Evolutionary conservation across 768 basidiomycete genomes (phyloP).

Genomic region (Daedaleopsis sinensis): DNA sequence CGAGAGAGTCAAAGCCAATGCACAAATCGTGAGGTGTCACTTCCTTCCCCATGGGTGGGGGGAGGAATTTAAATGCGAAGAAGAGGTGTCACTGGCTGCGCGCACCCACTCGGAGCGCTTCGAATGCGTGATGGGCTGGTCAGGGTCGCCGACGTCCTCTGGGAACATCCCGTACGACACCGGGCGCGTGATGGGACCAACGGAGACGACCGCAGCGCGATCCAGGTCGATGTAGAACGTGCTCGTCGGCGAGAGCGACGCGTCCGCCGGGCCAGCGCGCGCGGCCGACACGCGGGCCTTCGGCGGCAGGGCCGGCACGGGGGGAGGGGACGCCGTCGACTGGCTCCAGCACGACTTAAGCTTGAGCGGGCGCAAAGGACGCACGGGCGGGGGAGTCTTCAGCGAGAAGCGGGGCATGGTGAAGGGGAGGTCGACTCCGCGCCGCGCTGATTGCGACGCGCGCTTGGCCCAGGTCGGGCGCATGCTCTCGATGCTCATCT

Average conservation of each 20-base stretch:
- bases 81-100: slow-evolving; percentile 18
- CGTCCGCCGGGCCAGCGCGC: background rate
- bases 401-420: slow-evolving; percentile 25
- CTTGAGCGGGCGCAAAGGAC: slow-evolving; percentile 25
- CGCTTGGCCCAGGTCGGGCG: slow-evolving; percentile 55
- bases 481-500: slow-evolving; percentile 25
- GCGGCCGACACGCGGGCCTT: slow-evolving; percentile 11
- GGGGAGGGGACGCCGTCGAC: slow-evolving; percentile 27
- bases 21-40: background rate
- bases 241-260: slow-evolving; percentile 18
- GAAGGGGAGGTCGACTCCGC: slow-evolving; percentile 64
- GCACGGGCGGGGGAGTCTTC: slow-evolving; percentile 30
- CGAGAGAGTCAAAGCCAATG: background rate
- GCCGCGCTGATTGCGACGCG: slow-evolving; percentile 35
- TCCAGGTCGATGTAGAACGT: slow-evolving; percentile 24
- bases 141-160: slow-evolving; percentile 44
- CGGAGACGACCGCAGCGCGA: slow-evolving; percentile 20
- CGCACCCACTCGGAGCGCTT: slow-evolving; percentile 43
- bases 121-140: slow-evolving; percentile 60
- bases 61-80: slow-evolving; percentile 2
- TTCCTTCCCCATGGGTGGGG: too few relatives aligned
- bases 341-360: slow-evolving; percentile 33
- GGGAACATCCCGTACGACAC: slow-evolving; percentile 26
- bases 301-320: slow-evolving; percentile 18
- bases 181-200: slow-evolving; percentile 20